Conservation (phyloP, 2,329 filamentous ascomycete genomes). For the Akanthomyces uredinophilus region DNA sequence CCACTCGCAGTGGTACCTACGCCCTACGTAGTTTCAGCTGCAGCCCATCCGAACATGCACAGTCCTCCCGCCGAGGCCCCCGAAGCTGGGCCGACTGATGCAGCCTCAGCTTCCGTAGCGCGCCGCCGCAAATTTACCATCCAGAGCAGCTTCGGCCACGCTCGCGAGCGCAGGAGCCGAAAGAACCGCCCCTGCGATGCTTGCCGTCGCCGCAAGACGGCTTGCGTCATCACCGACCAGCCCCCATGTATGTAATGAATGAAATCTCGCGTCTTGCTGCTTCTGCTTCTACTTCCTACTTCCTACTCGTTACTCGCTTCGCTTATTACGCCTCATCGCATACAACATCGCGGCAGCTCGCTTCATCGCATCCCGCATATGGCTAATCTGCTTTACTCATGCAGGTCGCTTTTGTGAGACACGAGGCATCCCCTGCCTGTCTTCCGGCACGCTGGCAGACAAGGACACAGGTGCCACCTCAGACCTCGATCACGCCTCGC, state of each 20-base stretch:
- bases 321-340: background rate
- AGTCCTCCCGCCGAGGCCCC: conserved; percentile 6
- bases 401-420: conserved; percentile 15
- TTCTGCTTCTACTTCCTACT: too few relatives aligned
- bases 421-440: conserved; percentile 14
- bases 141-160: conserved; percentile 36
- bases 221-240: conserved; percentile 39
- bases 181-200: conserved; percentile 43
- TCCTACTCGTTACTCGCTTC: background rate
- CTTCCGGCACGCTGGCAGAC: conserved; percentile 11
- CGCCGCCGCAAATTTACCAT: conserved; percentile 35
- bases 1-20: background rate
- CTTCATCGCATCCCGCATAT: background rate
- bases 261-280: background rate
- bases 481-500: background rate
- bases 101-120: background rate
- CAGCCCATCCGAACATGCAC: conserved; percentile 6
- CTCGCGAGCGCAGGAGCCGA: conserved; percentile 37
- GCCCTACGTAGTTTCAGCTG: background rate
- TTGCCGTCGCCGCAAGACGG: conserved; percentile 41
- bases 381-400: background rate
- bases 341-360: background rate
- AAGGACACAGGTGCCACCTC: background rate
- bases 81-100: conserved; percentile 1
- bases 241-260: conserved; percentile 36